A percentile compares a stretch with the other conserved stretches of the same genome.
phyloP scores from a whole-genome alignment of 768 basidiomycete genomes.

The Leccinellum rugosiceps region DNA sequence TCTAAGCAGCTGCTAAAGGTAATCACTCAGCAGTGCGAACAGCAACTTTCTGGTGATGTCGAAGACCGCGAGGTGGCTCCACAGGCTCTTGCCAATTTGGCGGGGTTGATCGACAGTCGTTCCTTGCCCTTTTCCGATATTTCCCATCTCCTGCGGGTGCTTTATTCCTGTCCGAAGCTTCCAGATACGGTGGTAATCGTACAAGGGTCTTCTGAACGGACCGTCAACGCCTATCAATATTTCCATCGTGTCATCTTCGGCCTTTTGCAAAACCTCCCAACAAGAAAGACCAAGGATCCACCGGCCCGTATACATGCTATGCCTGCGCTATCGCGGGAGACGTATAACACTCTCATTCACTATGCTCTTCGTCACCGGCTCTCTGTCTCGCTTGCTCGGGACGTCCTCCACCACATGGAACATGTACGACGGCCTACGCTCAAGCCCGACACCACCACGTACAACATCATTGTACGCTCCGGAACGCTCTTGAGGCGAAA shows the following conservation, averaged over 20 bases:
- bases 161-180: slow-evolving; percentile 46
- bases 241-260: slow-evolving; percentile 46
- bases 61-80: slow-evolving; percentile 36
- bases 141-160: slow-evolving; percentile 41
- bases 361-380: slow-evolving; percentile 63
- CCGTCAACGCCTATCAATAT: slow-evolving; percentile 43
- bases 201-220: slow-evolving; percentile 18
- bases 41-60: slow-evolving; percentile 29
- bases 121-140: slow-evolving; percentile 46
- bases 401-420: slow-evolving; percentile 56
- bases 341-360: slow-evolving; percentile 62
- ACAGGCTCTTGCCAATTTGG: slow-evolving; percentile 62
- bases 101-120: slow-evolving; percentile 47
- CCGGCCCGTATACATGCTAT: slow-evolving; percentile 13
- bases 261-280: slow-evolving; percentile 36
- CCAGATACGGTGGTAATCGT: slow-evolving; percentile 39
- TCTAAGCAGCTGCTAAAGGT: slow-evolving; percentile 31
- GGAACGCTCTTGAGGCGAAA: slow-evolving; percentile 48
- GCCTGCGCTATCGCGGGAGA: slow-evolving; percentile 36
- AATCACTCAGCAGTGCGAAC: slow-evolving; percentile 31
- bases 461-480: slow-evolving; percentile 57
- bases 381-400: slow-evolving; percentile 45
- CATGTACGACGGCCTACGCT: slow-evolving; percentile 38
- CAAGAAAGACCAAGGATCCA: slow-evolving; percentile 21
- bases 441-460: slow-evolving; percentile 47